Base-by-base conservation (phyloP, 2,329 filamentous ascomycete species). In the Thermomyces lanuginosus region DNA sequence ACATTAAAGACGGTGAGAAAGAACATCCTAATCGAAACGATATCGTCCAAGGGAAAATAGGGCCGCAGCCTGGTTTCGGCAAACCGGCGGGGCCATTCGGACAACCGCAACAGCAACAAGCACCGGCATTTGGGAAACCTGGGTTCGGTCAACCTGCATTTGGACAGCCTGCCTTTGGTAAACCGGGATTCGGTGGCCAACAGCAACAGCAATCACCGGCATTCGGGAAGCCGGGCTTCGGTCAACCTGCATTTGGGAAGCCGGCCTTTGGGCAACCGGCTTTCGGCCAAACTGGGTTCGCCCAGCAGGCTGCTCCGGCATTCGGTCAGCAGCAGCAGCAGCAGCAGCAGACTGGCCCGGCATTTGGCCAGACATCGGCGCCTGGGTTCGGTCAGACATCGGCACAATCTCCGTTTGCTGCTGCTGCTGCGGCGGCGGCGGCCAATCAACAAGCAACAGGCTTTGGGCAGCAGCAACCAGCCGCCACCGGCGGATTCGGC, bases 1-100 rank as follows among this genome's bases (percentile, higher is more conserved):
- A 75, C 44, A 56, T 89, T 8, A 43, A 74, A 6, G 64, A 70
- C 4, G 69, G 66, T 12, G 69, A 66, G 28, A 71, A 78, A 28
- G 67, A 71, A 21, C 79, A 82, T 41, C 80, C 80, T 1, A 91
- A 89, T 44, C 66, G 81, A 21, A 57, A 66, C 27, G 77, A 84
- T 35, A 54, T 52, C 23, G 42, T 42, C 16, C 47, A 49, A 24
- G 46, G 49, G 7, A 48, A 43, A 39, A 40, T n/a, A 30, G 27
- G 24, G 8, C 36, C 15, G 15, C 26, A 16, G 25, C 21, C 34
- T 11, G 22, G 29, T n/a, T 49, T 51, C 27, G 42, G 40, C 6
- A 48, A 56, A 28, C 36, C 49, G 22, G 23, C 36, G 16, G 24
- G 27, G 11, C 26, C 25, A 19, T 10, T 4, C 24, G 16, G 7